These are phyloP conservation scores for Suhomyces emberorum DNA, from an alignment of 805 yeast species.

Conservation along the genomic window DNA sequence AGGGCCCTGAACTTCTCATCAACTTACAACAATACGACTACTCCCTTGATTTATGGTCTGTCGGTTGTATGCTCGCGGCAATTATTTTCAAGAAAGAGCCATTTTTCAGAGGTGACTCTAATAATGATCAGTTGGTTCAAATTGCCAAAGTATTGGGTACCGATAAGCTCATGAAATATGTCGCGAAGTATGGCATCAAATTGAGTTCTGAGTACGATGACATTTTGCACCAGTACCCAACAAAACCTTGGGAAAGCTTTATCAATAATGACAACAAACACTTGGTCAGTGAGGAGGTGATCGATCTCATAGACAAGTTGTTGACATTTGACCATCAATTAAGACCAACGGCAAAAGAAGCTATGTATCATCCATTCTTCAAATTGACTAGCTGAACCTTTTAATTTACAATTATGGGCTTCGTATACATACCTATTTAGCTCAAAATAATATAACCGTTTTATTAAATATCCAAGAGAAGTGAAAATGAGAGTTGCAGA, in stretches of 20 bases:
- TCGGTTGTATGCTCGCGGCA: constrained; percentile 90
- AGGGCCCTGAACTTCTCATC: constrained; percentile 88
- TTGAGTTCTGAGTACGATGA: constrained; percentile 76
- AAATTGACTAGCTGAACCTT: constrained; percentile 9
- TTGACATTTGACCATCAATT: constrained; percentile 85
- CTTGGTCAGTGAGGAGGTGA: constrained; percentile 61
- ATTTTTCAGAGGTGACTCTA: constrained; percentile 86
- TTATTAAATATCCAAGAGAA: neutral
- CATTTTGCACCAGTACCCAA: constrained; percentile 62
- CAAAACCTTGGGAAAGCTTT: constrained; percentile 85
- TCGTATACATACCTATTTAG: neutral
- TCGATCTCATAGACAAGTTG: constrained; percentile 78
- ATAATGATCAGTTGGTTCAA: constrained; percentile 87
- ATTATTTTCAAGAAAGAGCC: constrained; percentile 89
- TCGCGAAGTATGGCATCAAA: constrained; percentile 66
- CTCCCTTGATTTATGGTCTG: constrained; percentile 89
- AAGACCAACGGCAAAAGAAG: constrained; percentile 84
- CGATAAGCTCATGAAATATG: constrained; percentile 66
- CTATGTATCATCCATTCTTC: constrained; percentile 64
- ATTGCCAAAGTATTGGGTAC: constrained; percentile 87
- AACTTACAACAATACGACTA: constrained; percentile 88
- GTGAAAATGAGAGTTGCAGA: no score
- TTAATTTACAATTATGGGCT: neutral
- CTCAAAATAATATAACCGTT: neutral
- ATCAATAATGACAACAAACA: constrained; percentile 67